Conservation (phyloP, 176 grass and related monocot genomes). For the Thalia dealbata region DNA sequence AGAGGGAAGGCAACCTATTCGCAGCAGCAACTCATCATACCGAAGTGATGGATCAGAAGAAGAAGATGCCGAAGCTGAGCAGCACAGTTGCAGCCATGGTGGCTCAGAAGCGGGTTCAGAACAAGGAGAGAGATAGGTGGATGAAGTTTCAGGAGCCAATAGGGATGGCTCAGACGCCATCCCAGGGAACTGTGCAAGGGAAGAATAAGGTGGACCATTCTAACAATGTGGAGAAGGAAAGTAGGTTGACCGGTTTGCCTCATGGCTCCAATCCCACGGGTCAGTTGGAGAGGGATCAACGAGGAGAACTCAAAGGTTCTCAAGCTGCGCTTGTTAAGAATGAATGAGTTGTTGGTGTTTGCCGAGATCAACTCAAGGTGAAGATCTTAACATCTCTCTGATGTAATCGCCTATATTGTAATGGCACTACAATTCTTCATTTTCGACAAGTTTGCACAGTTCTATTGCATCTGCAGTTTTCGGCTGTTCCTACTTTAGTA, state of each 20-base stretch:
- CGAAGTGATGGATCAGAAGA: slow-evolving; percentile 3
- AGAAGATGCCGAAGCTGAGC: slow-evolving; percentile 14
- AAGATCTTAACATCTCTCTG: not conserved
- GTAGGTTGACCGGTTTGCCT: not conserved
- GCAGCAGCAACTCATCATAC: not conserved
- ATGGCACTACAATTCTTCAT: not conserved
- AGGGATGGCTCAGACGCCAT: not conserved
- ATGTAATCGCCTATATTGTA: not conserved
- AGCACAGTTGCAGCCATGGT: not conserved
- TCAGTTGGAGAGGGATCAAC: slow-evolving; percentile 1
- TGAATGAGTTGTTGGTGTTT: not conserved
- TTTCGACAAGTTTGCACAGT: not conserved
- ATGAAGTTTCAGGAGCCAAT: slow-evolving; percentile 15
- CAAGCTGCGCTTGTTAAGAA: not conserved
- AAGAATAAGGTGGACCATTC: not conserved
- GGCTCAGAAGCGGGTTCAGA: not conserved
- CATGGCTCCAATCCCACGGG: not conserved
- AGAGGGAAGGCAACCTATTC: not conserved
- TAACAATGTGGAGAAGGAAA: not conserved
- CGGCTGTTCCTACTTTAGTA: not conserved
- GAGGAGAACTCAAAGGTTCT: slow-evolving; percentile 1
- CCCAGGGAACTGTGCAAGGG: not conserved
- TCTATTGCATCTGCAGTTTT: not conserved
- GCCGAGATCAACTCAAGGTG: slow-evolving; percentile 4
- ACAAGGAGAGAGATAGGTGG: slow-evolving; percentile 10